Conservation (phyloP, 148 eudicot species). For the Arctostaphylos glauca region DNA sequence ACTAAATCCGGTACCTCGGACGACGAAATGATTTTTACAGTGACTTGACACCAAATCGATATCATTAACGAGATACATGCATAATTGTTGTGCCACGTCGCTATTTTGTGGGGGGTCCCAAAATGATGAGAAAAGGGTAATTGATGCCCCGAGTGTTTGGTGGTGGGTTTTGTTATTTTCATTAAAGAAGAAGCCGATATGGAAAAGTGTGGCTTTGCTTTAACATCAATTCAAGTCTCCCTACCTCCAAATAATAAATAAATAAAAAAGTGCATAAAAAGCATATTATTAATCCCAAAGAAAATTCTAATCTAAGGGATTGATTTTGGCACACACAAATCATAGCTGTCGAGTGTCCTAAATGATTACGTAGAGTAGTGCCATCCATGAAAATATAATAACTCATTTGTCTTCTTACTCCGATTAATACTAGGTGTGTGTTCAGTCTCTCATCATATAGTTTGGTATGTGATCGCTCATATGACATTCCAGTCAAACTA, state of each 20-base stretch:
- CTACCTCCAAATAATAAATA: not conserved
- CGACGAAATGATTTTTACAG: too few species aligned
- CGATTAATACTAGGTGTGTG: too few species aligned
- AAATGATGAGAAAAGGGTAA: too few species aligned
- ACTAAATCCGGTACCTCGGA: too few species aligned
- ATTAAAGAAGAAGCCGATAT: not conserved
- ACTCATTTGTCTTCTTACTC: too few species aligned
- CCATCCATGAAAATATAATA: not conserved
- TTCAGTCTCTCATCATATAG: too few species aligned
- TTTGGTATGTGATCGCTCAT: too few species aligned
- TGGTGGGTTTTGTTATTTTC: not conserved
- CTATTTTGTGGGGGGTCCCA: too few species aligned
- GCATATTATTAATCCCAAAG: not conserved
- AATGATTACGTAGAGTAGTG: not conserved
- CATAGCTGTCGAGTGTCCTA: not conserved
- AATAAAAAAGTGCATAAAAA: not conserved
- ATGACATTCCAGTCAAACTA: too few species aligned
- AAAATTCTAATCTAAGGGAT: not conserved
- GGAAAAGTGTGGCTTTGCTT: slow-evolving; percentile 1
- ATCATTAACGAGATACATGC: not conserved
- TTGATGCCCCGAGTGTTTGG: not conserved
- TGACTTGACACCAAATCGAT: too few species aligned
- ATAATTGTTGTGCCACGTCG: not conserved
- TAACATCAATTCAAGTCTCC: slow-evolving; percentile 10
- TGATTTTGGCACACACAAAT: not conserved